Base-by-base conservation (phyloP, 805 yeast species). In the Zygosaccharomyces bailii region DNA sequence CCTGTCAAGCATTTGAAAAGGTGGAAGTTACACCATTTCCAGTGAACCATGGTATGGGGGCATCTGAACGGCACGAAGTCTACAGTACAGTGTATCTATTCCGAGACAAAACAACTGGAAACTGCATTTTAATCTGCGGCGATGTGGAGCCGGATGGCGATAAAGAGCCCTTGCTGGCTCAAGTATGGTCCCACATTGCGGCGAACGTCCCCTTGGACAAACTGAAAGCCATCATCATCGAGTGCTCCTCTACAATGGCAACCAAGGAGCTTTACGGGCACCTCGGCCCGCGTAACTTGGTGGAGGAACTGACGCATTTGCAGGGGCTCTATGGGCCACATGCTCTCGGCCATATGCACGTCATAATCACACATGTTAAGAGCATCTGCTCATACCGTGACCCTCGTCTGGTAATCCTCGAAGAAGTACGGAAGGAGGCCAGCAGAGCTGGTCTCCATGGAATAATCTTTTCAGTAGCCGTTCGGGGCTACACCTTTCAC, bases 81-180 rank as follows among this genome's bases (percentile, higher is more conserved):
- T 72, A 63, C 52, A 73, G 64, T 32, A 76, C 87, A 2, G 83
- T 88, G 2, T 89, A 72, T 57, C 66, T 87, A 18, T 57, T 87
- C 27, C 60, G 68, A 6, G 70, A 74, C 35, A 54, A 38, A 3
- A 20, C 25, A 0, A 52, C 71, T 0, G 54, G 64, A 9, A 51
- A 69, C 6, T 67, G 69, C 17, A 39, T 88, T 2, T 61, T 88
- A 6, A 61, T 84, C 2, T 87, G 88, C 72, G 97, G 97, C 1
- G 97, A 89, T 59, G 77, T 86, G 27, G 96, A 89, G 59, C 74
- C 84, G 38, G 95, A 86, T 58, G 24, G 33, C 9, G 14, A 24
- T 18, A 21, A 21, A 21, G 39, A 24, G 74, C 39, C 78, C 34
- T 49, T 55, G 39, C 33, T 52, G 48, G 41, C 47, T 6, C 41